These are phyloP conservation scores for Geotrichum aggregatum DNA, from an alignment of 1,139 yeast species.

Conservation along the genomic window DNA sequence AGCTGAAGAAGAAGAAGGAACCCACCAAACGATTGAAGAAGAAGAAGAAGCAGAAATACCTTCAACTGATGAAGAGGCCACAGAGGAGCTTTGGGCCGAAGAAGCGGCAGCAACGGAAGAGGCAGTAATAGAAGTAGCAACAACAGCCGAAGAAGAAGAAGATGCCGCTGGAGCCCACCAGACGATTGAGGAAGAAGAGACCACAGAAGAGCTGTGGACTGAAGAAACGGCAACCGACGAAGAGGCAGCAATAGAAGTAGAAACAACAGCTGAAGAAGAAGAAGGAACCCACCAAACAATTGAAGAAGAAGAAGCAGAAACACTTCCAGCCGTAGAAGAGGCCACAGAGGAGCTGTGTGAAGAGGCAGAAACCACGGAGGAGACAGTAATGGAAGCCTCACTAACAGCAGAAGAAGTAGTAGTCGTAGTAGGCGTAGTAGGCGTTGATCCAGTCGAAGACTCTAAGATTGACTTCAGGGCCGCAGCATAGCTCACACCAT, in stretches of 20 bases:
- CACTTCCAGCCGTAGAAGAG: neutral
- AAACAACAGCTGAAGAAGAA: neutral
- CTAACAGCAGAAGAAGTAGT: conserved; percentile 1
- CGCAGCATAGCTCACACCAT: neutral
- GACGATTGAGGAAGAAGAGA: conserved; percentile 6
- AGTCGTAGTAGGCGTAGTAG: neutral
- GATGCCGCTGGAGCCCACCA: neutral
- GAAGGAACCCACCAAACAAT: neutral
- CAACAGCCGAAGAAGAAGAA: neutral
- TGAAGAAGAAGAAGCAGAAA: neutral
- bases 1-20: neutral
- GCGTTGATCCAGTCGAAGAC: neutral
- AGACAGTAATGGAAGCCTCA: conserved; percentile 7
- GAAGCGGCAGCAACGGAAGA: neutral
- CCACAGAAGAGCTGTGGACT: conserved; percentile 16
- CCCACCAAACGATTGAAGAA: too few species aligned
- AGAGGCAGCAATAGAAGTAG: conserved; percentile 5
- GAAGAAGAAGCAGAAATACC: neutral
- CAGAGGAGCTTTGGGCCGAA: neutral
- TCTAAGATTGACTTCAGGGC: neutral
- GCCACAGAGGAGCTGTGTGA: neutral
- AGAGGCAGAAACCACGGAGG: conserved; percentile 7
- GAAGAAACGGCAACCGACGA: conserved; percentile 18
- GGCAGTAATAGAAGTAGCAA: conserved; percentile 4
- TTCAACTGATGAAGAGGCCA: neutral